A percentile compares a stretch with the other conserved stretches of the same genome.
phyloP scores from a whole-genome alignment of 176 grass and related monocot species.

The Poa annua region DNA sequence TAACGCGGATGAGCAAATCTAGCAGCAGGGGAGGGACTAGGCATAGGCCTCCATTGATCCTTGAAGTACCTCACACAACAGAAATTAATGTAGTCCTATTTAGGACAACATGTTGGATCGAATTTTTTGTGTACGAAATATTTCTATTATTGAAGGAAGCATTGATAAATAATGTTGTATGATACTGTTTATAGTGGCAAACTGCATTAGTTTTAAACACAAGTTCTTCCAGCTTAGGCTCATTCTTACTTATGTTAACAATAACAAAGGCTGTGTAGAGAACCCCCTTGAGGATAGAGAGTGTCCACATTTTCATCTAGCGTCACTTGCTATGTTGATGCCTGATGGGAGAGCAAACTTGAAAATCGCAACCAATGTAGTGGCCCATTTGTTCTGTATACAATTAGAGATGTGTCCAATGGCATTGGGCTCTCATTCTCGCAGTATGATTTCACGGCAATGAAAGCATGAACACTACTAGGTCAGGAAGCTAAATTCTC shows the following conservation, averaged over 20 bases:
- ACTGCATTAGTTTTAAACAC: neutral
- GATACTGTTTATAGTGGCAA: neutral
- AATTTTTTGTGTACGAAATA: neutral
- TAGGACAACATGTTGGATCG: neutral
- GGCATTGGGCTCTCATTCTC: neutral
- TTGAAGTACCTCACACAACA: constrained; percentile 22
- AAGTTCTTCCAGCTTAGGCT: neutral
- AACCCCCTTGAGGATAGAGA: neutral
- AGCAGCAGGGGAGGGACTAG: neutral
- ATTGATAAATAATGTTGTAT: neutral
- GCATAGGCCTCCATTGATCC: neutral
- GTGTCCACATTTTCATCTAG: neutral
- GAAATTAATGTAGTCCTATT: constrained; percentile 5
- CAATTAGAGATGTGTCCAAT: neutral
- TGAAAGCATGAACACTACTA: constrained; percentile 1
- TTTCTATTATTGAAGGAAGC: neutral
- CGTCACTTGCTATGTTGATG: neutral
- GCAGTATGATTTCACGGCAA: neutral
- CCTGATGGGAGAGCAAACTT: neutral
- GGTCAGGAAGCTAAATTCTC: neutral
- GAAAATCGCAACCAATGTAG: neutral
- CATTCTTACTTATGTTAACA: constrained; percentile 3
- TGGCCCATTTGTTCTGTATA: neutral
- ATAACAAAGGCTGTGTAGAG: neutral
- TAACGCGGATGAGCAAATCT: neutral